Percentiles rank a stretch among this genome's conserved stretches.
phyloP scores from a whole-genome alignment of 2,329 filamentous ascomycete genomes.

The Fusarium verrucosum region DNA sequence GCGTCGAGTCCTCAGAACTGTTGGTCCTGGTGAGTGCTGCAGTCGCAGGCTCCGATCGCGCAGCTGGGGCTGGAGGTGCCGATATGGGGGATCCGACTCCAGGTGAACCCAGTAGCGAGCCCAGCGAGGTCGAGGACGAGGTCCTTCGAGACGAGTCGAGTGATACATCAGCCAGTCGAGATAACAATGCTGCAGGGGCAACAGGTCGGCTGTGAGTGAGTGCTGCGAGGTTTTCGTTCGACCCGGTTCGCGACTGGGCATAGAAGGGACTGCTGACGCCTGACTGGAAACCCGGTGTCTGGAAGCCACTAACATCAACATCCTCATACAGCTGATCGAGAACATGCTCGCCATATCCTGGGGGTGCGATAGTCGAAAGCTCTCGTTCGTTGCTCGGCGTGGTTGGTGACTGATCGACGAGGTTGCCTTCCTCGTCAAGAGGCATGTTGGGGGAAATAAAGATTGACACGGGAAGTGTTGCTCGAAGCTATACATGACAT shows the following conservation, averaged over 20 bases:
- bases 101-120: constrained; percentile 55
- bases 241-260: constrained; percentile 76
- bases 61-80: constrained; percentile 48
- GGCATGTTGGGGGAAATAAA: constrained; percentile 96
- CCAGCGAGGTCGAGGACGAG: constrained; percentile 57
- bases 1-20: constrained; percentile 62
- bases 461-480: constrained; percentile 88
- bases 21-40: constrained; percentile 62
- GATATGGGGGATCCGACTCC: constrained; percentile 57
- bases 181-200: constrained; percentile 66
- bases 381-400: constrained; percentile 57
- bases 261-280: constrained; percentile 85
- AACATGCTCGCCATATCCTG: constrained; percentile 88
- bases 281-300: constrained; percentile 76
- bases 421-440: constrained; percentile 85
- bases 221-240: constrained; percentile 78
- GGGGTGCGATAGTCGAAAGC: constrained; percentile 78
- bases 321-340: constrained; percentile 92
- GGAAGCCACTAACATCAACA: constrained; percentile 81
- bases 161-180: constrained; percentile 75
- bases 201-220: constrained; percentile 47
- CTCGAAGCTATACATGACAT: constrained; percentile 69
- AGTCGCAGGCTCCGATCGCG: constrained; percentile 56
- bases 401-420: constrained; percentile 69
- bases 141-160: constrained; percentile 58